Base-by-base conservation (phyloP, 2,329 filamentous ascomycete species). In the Colletotrichum agaves region DNA sequence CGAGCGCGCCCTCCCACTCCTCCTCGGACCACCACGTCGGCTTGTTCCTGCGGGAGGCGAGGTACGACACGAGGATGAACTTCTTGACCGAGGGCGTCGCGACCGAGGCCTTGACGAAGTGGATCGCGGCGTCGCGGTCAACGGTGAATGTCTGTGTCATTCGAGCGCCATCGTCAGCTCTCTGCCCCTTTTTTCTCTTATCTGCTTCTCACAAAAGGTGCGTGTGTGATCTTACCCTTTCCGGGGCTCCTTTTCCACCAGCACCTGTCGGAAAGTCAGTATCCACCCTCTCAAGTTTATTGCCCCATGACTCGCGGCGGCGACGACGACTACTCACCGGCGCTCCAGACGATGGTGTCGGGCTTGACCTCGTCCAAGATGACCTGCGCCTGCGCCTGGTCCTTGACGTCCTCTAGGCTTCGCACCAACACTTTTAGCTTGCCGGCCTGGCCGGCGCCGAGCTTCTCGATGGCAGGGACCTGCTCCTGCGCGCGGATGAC, bases 401-500 rank as follows among this genome's bases (percentile, higher is more conserved):
- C 87, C 76, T 87, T 89, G 44, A 94, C 84, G 17, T 93, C 91
- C 61, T 93, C 91, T 19, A 95, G 61, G 74, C 88, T 93, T 74
- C 86, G 85, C 15, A 95, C 84, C 1, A 94, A 81, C 3, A 94
- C 90, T 61, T 87, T 85, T 41, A 96, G 80, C 70, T 87, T 90
- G 27, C 90, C 90, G 2, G 84, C 84, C 61, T 87, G 82, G 17
- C 83, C 85, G 17, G 83, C 77, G 66, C 84, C 88, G 3, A 92
- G 84, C 63, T 85, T 84, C 72, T 90, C 80, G 64, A 97, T 89
- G 60, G 88, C 81, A 3, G 82, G 75, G 47, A 86, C 84, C 72
- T 96, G 93, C 0, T 89, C 88, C n/a, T 87, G 81, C 70, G 89
- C 87, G 73, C 93, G 91, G 77, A 97, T 90, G 69, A 96, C 82